A percentile compares a stretch with the other conserved stretches of the same genome.
Conservation (phyloP, 2,329 filamentous ascomycete genomes). For the Nigrospora osmanthi region DNA sequence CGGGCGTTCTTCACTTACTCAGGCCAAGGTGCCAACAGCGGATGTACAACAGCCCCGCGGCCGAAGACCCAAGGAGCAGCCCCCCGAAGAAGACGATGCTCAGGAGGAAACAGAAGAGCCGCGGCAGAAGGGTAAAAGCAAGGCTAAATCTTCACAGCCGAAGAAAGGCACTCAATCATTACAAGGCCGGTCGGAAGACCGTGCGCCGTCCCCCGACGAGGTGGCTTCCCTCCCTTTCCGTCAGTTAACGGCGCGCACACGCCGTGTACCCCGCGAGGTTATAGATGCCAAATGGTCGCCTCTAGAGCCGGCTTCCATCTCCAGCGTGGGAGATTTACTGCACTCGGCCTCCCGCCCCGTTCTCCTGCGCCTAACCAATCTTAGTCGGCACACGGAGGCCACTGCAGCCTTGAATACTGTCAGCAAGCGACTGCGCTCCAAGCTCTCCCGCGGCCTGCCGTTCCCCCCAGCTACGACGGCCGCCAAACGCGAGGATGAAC, state of each 20-base stretch:
- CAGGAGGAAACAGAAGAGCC: slow-evolving; percentile 4
- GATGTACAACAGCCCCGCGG: background rate
- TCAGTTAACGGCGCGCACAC: slow-evolving; percentile 42
- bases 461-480: slow-evolving; percentile 48
- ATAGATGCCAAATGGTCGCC: slow-evolving; percentile 64
- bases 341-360: slow-evolving; percentile 54
- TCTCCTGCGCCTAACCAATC: slow-evolving; percentile 44
- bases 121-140: slow-evolving; percentile 1
- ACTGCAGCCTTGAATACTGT: slow-evolving; percentile 47
- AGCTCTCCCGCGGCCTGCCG: slow-evolving; percentile 53
- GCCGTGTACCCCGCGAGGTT: slow-evolving; percentile 49
- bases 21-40: slow-evolving; percentile 4
- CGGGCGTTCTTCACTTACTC: slow-evolving; percentile 16
- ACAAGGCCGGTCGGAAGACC: slow-evolving; percentile 6
- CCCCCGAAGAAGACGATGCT: slow-evolving; percentile 2
- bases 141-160: background rate
- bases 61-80: background rate
- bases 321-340: slow-evolving; percentile 48
- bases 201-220: slow-evolving; percentile 17
- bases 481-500: slow-evolving; percentile 46
- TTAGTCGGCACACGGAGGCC: slow-evolving; percentile 43
- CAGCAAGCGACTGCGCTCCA: slow-evolving; percentile 46
- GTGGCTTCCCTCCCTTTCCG: slow-evolving; percentile 29
- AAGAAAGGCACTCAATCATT: slow-evolving; percentile 13
- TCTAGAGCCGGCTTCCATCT: slow-evolving; percentile 45